Conservation (phyloP, 2,329 filamentous ascomycete genomes). For the Beauveria bassiana region DNA sequence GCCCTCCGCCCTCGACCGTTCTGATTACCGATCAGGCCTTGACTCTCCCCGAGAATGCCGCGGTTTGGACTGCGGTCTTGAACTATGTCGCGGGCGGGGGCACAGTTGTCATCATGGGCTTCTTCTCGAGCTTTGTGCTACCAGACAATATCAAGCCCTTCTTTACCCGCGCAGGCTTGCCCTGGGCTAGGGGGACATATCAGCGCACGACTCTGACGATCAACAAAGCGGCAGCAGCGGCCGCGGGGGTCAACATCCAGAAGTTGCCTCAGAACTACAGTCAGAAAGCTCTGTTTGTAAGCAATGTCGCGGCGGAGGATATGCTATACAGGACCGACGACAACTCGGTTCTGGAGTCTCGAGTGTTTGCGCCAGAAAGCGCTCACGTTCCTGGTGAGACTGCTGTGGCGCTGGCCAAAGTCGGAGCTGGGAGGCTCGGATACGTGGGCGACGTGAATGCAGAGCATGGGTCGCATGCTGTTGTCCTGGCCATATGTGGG, state of each 20-base stretch:
- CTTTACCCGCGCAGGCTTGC: background rate
- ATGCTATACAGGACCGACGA: background rate
- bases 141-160: slow-evolving; percentile 1
- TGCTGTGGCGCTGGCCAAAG: slow-evolving; percentile 18
- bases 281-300: background rate
- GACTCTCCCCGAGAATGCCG: background rate
- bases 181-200: background rate
- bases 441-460: slow-evolving; percentile 23
- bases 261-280: background rate
- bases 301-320: background rate
- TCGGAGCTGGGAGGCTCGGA: slow-evolving; percentile 22
- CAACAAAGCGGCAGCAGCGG: background rate
- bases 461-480: slow-evolving; percentile 18
- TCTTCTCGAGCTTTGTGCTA: slow-evolving; percentile 13
- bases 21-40: slow-evolving; percentile 15
- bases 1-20: slow-evolving; percentile 10
- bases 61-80: slow-evolving; percentile 15
- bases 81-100: background rate
- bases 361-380: background rate
- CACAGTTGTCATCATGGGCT: slow-evolving; percentile 15
- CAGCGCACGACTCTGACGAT: background rate
- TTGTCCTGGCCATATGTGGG: slow-evolving; percentile 23
- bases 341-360: background rate
- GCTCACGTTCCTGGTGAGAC: slow-evolving; percentile 12
- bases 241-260: background rate